Base-by-base conservation (phyloP, 257 asterid species). In the Solanum pinnatisectum region DNA sequence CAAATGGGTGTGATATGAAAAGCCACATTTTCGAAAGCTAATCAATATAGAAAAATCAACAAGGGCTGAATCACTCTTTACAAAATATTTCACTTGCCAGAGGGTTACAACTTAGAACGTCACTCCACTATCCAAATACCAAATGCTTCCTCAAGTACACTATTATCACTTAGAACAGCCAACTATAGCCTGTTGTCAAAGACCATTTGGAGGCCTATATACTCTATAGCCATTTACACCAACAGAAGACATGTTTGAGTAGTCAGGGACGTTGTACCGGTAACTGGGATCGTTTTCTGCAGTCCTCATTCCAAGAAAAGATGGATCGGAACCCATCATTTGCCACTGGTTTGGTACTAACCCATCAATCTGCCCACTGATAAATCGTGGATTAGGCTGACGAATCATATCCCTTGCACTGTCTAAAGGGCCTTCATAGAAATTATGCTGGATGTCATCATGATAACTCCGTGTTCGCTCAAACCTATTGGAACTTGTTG, bases 161-260 rank as follows among this genome's bases (percentile, higher is more conserved):
- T 83, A 87, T 88, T 84, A 87, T 83, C 84, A 86, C 77, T n/a
- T 87, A 78, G 59, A 68, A 84, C 67, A 86, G 81, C 87, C 81
- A 49, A 23, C 52, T 11, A 33, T 79, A 46, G 49, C 78, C 63
- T 59, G 52, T 72, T 15, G 35, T 93, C 92, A 96, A 87, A 65
- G 95, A 83, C 98, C 98, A 87, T 89, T 96, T 18, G 97, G 93
- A 44, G 98, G 98, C 89, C 95, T 92, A 92, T 90, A 95, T 37
- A 93, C 90, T 5, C 94, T 83, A 90, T 92, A 96, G 49, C 94
- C 94, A 83, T 93, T 96, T 87, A 92, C 90, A 40, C 96, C 95
- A 42, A 87, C 91, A 5, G 91, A 65, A 3, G 91, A 60, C 63
- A 89, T 87, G 86, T 92, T 93, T 37, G 91, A 85, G 90, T 94